Conservation (phyloP, 257 asterid species). For the Salvia hispanica region DNA sequence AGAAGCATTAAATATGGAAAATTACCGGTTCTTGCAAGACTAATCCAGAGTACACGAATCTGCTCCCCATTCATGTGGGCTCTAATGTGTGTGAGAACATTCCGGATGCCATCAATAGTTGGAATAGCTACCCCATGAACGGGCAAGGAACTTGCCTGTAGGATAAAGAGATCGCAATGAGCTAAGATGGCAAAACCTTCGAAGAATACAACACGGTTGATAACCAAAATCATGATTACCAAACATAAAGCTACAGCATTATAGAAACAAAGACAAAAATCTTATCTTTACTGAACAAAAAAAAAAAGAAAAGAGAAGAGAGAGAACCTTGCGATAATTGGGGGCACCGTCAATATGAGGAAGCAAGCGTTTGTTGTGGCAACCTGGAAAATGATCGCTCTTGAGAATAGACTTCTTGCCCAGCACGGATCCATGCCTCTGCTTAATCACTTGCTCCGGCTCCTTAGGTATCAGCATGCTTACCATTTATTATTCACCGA, state of each 20-base stretch:
- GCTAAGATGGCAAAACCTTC: not conserved
- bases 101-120: slow-evolving; percentile 86
- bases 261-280: too few species aligned
- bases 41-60: slow-evolving; percentile 83
- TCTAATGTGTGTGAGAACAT: slow-evolving; percentile 88
- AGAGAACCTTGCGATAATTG: slow-evolving; percentile 84
- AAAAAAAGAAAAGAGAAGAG: too few species aligned
- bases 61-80: slow-evolving; percentile 61
- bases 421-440: slow-evolving; percentile 93
- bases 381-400: slow-evolving; percentile 99
- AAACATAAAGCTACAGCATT: not conserved
- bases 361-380: slow-evolving; percentile 85
- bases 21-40: slow-evolving; percentile 94
- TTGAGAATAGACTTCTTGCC: slow-evolving; percentile 96
- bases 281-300: too few species aligned
- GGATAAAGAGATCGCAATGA: slow-evolving; percentile 15
- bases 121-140: slow-evolving; percentile 99
- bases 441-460: slow-evolving; percentile 84
- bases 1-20: slow-evolving; percentile 16
- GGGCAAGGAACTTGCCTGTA: slow-evolving; percentile 72
- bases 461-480: slow-evolving; percentile 76
- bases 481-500: slow-evolving; percentile 24
- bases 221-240: not conserved
- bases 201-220: not conserved
- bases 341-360: slow-evolving; percentile 97